Percentiles rank a stretch among this genome's conserved stretches.
phyloP scores from a whole-genome alignment of 768 basidiomycete genomes.

The Agaricus bisporus region DNA sequence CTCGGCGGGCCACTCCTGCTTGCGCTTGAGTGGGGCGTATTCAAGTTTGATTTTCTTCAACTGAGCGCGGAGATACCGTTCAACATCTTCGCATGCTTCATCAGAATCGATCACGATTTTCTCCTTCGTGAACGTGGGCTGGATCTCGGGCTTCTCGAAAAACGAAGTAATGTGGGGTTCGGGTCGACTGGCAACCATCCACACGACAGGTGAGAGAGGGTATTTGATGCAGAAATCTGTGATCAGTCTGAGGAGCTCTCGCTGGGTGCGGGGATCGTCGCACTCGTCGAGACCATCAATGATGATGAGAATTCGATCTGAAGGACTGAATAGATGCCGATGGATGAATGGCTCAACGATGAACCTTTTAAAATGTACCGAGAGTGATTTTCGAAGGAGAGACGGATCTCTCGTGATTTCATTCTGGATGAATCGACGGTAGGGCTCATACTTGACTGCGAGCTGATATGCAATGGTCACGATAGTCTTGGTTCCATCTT shows the following conservation, averaged over 20 bases:
- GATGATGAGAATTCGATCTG: background rate
- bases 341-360: background rate
- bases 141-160: slow-evolving; percentile 1
- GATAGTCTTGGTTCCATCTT: too few species aligned
- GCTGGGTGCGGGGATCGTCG: slow-evolving; percentile 7
- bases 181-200: slow-evolving; percentile 22
- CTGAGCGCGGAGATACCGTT: background rate
- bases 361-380: slow-evolving; percentile 13
- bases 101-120: slow-evolving; percentile 5
- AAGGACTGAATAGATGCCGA: background rate
- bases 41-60: slow-evolving; percentile 10
- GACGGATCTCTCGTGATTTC: background rate
- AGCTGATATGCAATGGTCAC: background rate
- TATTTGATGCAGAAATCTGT: background rate
- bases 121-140: background rate
- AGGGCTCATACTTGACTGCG: background rate
- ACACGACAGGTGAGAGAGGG: slow-evolving; percentile 12
- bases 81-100: slow-evolving; percentile 15
- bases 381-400: background rate
- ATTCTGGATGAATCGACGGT: background rate
- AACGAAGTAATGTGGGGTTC: slow-evolving; percentile 16
- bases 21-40: background rate
- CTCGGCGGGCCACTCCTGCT: slow-evolving; percentile 15
- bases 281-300: background rate
- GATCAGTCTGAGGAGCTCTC: too few species aligned